These are phyloP conservation scores for Lasiosphaeria miniovina DNA, from an alignment of 495 filamentous ascomycete species.

Conservation along the genomic window DNA sequence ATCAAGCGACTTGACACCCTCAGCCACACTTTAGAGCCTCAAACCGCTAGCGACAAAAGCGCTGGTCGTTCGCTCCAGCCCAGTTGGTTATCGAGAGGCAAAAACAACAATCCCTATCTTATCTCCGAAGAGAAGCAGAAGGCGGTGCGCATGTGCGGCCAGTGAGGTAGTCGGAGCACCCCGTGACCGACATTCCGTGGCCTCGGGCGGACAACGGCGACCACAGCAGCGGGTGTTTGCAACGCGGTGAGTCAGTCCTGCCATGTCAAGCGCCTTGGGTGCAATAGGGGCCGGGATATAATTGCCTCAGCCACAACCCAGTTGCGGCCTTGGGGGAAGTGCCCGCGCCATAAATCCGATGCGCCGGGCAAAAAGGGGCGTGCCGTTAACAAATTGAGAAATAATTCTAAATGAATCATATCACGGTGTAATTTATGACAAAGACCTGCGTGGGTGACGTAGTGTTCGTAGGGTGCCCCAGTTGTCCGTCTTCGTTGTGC, in stretches of 20 bases:
- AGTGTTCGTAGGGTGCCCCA: background rate
- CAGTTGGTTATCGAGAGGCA: no score
- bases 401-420: background rate
- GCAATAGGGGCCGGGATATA: background rate
- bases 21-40: no score
- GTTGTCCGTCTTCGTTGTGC: background rate
- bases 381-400: slow-evolving; percentile 1
- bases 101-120: no score
- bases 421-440: background rate
- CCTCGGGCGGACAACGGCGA: slow-evolving; percentile 2
- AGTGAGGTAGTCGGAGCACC: no score
- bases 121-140: no score
- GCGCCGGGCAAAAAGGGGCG: slow-evolving; percentile 4
- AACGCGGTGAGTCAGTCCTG: slow-evolving; percentile 13
- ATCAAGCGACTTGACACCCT: no score
- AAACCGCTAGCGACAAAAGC: no score
- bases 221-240: background rate
- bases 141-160: no score
- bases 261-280: background rate
- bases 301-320: slow-evolving; percentile 16
- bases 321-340: slow-evolving; percentile 10
- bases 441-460: background rate
- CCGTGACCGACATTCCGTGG: no score
- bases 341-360: background rate
- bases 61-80: no score